phyloP scores from a whole-genome alignment of 2,329 filamentous ascomycete genomes.

The Orbilia brochopaga region DNA sequence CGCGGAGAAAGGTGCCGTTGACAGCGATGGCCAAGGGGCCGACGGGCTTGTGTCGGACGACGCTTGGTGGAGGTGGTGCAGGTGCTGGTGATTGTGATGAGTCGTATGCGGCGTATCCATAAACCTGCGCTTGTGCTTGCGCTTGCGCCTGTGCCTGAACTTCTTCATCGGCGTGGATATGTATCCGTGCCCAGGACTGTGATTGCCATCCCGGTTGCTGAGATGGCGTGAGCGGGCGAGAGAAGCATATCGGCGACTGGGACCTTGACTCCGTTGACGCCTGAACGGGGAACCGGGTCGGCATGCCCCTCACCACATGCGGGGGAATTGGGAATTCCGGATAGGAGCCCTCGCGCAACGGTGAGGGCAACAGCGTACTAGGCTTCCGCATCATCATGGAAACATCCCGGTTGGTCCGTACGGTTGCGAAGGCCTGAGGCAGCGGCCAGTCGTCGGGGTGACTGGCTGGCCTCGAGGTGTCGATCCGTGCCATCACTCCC shows the following conservation, averaged over 20 bases:
- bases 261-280: slow-evolving; percentile 10
- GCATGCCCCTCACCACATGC: slow-evolving; percentile 21
- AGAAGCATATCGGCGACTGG: slow-evolving; percentile 6
- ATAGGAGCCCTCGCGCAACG: slow-evolving; percentile 28
- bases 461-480: neutral
- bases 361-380: slow-evolving; percentile 36
- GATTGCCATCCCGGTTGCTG: too few relatives aligned
- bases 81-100: neutral
- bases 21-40: neutral
- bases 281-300: slow-evolving; percentile 7
- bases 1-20: neutral
- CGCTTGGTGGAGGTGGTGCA: neutral
- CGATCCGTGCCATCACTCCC: neutral
- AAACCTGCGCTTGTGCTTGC: neutral
- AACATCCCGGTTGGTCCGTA: neutral
- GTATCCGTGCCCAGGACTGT: neutral
- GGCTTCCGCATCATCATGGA: slow-evolving; percentile 24
- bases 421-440: neutral
- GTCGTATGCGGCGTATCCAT: neutral
- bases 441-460: slow-evolving; percentile 4
- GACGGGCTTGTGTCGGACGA: neutral
- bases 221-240: neutral
- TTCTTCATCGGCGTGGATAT: neutral
- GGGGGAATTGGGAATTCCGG: slow-evolving; percentile 28
- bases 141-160: neutral